phyloP scores from a whole-genome alignment of 140 eudicot genomes.

The Ambrosia hybrid region DNA sequence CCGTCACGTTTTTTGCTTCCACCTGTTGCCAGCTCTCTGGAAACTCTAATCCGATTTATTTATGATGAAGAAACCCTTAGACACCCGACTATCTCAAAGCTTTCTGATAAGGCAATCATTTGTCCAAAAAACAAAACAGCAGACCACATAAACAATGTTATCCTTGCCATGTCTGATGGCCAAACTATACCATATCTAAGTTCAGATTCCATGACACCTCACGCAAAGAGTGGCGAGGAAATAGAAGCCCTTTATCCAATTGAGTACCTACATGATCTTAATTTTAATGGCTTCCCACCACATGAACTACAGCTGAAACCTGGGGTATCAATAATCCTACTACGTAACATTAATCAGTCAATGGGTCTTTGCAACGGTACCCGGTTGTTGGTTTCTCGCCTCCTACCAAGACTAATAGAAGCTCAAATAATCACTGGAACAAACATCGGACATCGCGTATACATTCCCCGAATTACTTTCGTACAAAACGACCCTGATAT shows the following conservation, averaged over 20 bases:
- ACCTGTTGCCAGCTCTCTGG: not conserved
- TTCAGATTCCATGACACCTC: not conserved
- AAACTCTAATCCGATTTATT: not conserved
- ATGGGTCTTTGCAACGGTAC: too few relatives aligned
- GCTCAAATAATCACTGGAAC: too few relatives aligned
- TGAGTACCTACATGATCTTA: too few relatives aligned
- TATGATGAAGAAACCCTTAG: not conserved
- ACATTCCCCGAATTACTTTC: too few relatives aligned
- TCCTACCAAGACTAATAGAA: too few relatives aligned
- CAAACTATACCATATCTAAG: not conserved
- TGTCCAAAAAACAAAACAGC: not conserved
- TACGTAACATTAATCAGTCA: too few relatives aligned
- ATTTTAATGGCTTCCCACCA: too few relatives aligned
- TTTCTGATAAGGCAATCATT: not conserved
- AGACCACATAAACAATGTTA: not conserved
- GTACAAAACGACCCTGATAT: too few relatives aligned
- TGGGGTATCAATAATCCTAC: too few relatives aligned
- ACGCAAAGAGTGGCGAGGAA: not conserved
- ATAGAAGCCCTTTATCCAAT: not conserved
- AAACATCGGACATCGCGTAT: too few relatives aligned
- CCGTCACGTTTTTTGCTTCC: not conserved
- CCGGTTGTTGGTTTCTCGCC: too few relatives aligned
- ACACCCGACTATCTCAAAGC: not conserved
- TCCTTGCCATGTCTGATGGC: not conserved
- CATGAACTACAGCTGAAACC: too few relatives aligned